phyloP scores from a whole-genome alignment of 306 rosid species.

The Cucurbita pepo region DNA sequence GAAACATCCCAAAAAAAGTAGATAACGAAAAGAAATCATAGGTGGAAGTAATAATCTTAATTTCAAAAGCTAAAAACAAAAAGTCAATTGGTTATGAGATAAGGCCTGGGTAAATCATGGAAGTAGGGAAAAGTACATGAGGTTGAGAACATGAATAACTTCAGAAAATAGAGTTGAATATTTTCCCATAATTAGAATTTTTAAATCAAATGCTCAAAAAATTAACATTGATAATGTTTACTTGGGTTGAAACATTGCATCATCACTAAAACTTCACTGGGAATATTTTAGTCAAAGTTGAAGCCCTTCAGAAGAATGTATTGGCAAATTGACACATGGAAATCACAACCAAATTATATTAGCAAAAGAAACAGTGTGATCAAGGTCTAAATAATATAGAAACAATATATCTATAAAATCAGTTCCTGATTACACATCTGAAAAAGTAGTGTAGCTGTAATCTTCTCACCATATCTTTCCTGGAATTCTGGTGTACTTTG shows the following conservation, averaged over 20 bases:
- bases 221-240: neutral
- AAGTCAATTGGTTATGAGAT: neutral
- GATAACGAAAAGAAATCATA: neutral
- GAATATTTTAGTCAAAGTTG: neutral
- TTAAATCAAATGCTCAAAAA: neutral
- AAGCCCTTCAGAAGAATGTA: neutral
- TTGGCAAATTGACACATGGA: neutral
- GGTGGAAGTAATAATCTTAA: neutral
- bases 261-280: neutral
- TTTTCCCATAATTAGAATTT: neutral
- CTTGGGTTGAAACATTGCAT: neutral
- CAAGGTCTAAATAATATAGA: neutral
- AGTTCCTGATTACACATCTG: neutral
- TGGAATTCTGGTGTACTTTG: slow-evolving; percentile 64
- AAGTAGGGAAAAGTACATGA: neutral
- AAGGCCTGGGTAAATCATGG: neutral
- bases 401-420: neutral
- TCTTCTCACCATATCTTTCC: slow-evolving; percentile 55
- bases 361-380: neutral
- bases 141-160: neutral
- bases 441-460: neutral
- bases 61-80: too few species aligned
- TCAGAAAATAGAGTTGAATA: neutral
- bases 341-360: neutral
- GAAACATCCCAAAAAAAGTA: neutral